Conservation (phyloP, 2,329 filamentous ascomycete genomes). For the Fonsecaea monophora region DNA sequence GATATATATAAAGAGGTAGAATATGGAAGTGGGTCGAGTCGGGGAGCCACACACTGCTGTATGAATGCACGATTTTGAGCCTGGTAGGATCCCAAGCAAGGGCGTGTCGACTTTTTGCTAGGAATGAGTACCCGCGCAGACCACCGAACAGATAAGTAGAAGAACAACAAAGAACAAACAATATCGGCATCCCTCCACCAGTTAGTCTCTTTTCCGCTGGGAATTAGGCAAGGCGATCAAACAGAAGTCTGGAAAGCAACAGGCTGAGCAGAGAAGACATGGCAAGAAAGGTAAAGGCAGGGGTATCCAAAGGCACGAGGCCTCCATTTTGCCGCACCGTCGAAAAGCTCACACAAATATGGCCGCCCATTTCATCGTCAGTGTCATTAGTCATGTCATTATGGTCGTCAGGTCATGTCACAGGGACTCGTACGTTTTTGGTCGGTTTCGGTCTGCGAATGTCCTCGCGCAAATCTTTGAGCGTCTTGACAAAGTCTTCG, state of each 20-base stretch:
- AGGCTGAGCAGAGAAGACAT: constrained; percentile 29
- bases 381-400: constrained; percentile 23
- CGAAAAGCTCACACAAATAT: constrained; percentile 8
- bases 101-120: constrained; percentile 7
- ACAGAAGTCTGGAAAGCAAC: neutral
- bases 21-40: neutral
- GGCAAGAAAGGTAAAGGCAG: constrained; percentile 24
- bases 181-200: constrained; percentile 8
- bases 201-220: constrained; percentile 11
- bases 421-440: constrained; percentile 15
- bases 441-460: constrained; percentile 23
- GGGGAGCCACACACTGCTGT: neutral
- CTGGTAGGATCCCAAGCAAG: neutral
- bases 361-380: constrained; percentile 23
- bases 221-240: neutral
- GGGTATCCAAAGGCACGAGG: constrained; percentile 25
- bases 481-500: constrained; percentile 46
- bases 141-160: constrained; percentile 2
- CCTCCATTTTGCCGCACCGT: constrained; percentile 12
- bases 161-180: neutral
- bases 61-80: neutral
- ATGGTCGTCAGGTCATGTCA: constrained; percentile 28
- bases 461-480: constrained; percentile 43
- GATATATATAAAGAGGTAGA: neutral
- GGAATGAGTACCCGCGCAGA: neutral